Evolutionary conservation across 768 basidiomycete genomes (phyloP), one percentile per base, ranked within the genome.

Genomic region (Lactarius vividus): DNA sequence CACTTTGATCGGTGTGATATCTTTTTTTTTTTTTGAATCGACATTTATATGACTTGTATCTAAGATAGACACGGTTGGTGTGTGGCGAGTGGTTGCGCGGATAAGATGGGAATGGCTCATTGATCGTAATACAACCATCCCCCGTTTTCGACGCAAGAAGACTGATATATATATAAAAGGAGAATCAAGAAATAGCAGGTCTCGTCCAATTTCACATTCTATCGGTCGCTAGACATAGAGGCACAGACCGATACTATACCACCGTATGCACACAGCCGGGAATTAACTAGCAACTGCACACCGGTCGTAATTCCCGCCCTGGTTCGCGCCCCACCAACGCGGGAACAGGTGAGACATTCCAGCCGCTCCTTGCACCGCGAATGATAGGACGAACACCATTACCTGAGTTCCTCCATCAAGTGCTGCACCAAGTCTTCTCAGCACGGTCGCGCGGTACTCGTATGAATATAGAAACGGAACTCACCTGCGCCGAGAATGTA

Each of bases 291-390:
- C 11, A 13, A 59, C 33, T 20, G 59, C 63, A 42, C 69, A 70
- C 16, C 72, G 62, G 57, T 74, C 72, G 59, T 74, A 77, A 71
- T 79, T 76, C 68, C 83, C 83, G 33, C 73, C 73, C 67, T 85
- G 83, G 70, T 85, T 83, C 13, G 83, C 84, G 5, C 82, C 63
- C 84, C 84, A 85, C 85, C 83, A 85, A 68, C 75, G 72, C 11
- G 84, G 82, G 77, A 85, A 85, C 28, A 80, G 71, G 68, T 84
- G 80, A 0, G 82, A 72, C 16, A 74, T 72, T 3, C 84, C 83
- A 15, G 79, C 77, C 3, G 81, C 84, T 26, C 85, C 85, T 62
- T 81, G 81, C 3, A 69, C 71, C 46, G 63, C 58, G 28, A 69
- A 61, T 1, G 62, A 46, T 23, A 67, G 40, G 57, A 64, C 28